A percentile compares a stretch with the other conserved stretches of the same genome.
Evolutionary conservation across 768 basidiomycete species (phyloP).

Genomic region (Hemileccinum rubropunctum): DNA sequence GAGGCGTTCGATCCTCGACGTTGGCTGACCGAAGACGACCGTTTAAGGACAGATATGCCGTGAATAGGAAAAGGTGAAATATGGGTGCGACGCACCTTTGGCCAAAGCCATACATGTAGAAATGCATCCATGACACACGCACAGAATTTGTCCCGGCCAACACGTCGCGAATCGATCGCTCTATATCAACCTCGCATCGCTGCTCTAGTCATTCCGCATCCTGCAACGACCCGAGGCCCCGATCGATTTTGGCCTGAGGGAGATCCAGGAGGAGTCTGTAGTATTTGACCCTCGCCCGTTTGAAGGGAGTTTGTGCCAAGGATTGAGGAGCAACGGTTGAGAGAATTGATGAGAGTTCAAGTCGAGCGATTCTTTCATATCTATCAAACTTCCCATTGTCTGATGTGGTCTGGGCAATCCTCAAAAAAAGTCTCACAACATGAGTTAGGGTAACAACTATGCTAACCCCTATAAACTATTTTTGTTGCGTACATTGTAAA

Average conservation of each 20-base stretch:
- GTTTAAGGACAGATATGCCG: constrained; percentile 5
- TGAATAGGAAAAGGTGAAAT: constrained; percentile 13
- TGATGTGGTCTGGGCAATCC: no score
- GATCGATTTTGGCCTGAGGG: constrained; percentile 41
- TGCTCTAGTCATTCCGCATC: constrained; percentile 62
- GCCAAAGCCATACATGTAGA: constrained; percentile 25
- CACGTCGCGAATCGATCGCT: constrained; percentile 49
- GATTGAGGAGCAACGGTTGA: constrained; percentile 10
- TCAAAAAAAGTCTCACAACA: no score
- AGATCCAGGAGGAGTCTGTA: constrained; percentile 35
- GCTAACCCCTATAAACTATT: no score
- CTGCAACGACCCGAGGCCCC: constrained; percentile 44
- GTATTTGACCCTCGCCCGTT: constrained; percentile 50
- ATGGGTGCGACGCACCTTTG: constrained; percentile 41
- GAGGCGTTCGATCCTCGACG: no score
- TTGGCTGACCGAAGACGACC: no score
- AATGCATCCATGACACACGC: constrained; percentile 7
- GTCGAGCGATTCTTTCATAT: no score
- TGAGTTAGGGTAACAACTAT: no score
- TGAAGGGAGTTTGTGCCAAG: constrained; percentile 50
- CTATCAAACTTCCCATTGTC: no score
- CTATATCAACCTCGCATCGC: constrained; percentile 55
- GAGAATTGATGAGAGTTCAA: background rate
- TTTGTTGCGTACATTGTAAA: no score
- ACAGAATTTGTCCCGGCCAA: constrained; percentile 55